These are phyloP conservation scores for Wickerhamiella slavikovae DNA, from an alignment of 805 yeast genomes.

Conservation along the genomic window DNA sequence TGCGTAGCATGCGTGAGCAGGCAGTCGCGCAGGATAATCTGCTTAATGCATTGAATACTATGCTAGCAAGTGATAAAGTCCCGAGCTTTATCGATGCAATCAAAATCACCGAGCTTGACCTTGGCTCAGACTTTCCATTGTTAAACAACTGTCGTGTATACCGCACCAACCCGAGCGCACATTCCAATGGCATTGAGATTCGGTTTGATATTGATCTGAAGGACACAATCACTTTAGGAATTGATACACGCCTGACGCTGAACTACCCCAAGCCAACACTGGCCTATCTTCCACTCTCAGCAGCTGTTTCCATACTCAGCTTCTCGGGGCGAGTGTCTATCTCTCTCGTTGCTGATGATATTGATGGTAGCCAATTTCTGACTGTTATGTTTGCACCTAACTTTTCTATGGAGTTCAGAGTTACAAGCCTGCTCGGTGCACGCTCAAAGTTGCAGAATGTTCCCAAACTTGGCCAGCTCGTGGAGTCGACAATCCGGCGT, in stretches of 20 bases:
- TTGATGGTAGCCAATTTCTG: constrained; percentile 34
- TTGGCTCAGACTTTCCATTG: constrained; percentile 90
- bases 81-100: constrained; percentile 71
- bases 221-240: constrained; percentile 63
- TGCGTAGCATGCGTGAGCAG: constrained; percentile 73
- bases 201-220: constrained; percentile 74
- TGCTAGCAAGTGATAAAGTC: constrained; percentile 33
- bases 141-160: constrained; percentile 79
- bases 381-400: constrained; percentile 86
- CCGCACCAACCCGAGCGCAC: constrained; percentile 7
- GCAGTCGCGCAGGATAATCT: constrained; percentile 73
- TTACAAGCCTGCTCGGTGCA: constrained; percentile 81
- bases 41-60: constrained; percentile 52
- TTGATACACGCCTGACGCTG: constrained; percentile 51
- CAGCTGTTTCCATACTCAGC: constrained; percentile 73
- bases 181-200: constrained; percentile 33
- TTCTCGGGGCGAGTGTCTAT: constrained; percentile 81
- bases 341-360: constrained; percentile 21
- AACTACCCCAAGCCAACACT: constrained; percentile 67
- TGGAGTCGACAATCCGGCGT: constrained; percentile 60
- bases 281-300: constrained; percentile 69
- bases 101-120: constrained; percentile 65
- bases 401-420: constrained; percentile 69
- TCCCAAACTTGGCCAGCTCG: constrained; percentile 71
- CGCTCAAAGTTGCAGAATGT: constrained; percentile 80